Evolutionary conservation across 345 rosid species (phyloP).

Genomic region (Kandelia obovata): DNA sequence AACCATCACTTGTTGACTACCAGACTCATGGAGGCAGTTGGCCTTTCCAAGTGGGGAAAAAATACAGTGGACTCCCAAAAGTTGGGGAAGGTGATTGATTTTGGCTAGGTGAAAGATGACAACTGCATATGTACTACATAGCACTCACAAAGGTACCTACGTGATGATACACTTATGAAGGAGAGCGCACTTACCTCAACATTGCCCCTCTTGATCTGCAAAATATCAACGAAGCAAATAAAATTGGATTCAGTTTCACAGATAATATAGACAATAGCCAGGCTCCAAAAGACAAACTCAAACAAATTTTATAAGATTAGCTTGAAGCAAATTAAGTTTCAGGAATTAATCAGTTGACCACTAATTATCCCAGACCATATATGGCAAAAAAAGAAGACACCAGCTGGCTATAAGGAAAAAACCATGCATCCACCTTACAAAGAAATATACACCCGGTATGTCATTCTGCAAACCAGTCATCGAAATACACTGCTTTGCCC

Average conservation of each 20-base stretch:
- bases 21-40: too few relatives aligned
- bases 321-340: background rate
- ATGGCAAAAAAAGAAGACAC: too few relatives aligned
- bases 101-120: slow-evolving; percentile 3
- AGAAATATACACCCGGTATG: too few relatives aligned
- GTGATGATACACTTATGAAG: background rate
- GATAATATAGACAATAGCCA: background rate
- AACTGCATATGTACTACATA: background rate
- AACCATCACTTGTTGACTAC: background rate
- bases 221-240: slow-evolving; percentile 12
- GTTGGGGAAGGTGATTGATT: background rate
- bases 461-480: too few relatives aligned
- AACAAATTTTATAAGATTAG: slow-evolving; percentile 4
- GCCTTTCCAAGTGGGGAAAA: background rate
- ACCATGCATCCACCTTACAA: too few relatives aligned
- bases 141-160: background rate
- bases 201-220: slow-evolving; percentile 77
- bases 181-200: slow-evolving; percentile 53
- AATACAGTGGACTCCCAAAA: background rate
- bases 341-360: too few relatives aligned
- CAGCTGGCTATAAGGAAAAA: too few relatives aligned
- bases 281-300: background rate
- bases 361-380: too few relatives aligned
- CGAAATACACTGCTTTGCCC: too few relatives aligned
- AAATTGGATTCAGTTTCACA: slow-evolving; percentile 3